These are phyloP conservation scores for Diutina neorugosa DNA, from an alignment of 1,139 yeast genomes.

Conservation along the genomic window DNA sequence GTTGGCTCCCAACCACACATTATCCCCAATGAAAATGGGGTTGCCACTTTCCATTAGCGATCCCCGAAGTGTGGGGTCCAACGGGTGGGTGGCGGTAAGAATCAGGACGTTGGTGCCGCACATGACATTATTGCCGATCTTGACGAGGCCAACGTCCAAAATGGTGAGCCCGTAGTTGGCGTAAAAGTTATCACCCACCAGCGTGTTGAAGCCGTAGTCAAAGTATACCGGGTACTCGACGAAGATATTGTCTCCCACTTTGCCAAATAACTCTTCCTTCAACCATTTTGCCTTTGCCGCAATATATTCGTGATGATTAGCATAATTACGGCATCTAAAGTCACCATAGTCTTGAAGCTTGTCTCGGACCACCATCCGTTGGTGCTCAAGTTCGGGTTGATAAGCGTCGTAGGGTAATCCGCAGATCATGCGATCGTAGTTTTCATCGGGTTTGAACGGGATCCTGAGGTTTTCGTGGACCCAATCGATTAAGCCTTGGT, in stretches of 20 bases:
- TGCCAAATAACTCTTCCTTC: slow-evolving; percentile 31
- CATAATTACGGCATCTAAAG: slow-evolving; percentile 12
- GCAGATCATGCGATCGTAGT: slow-evolving; percentile 32
- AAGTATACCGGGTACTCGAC: slow-evolving; percentile 44
- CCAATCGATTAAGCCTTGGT: slow-evolving; percentile 26
- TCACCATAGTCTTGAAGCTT: slow-evolving; percentile 16
- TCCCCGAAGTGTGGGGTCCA: slow-evolving; percentile 35
- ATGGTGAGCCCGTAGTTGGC: slow-evolving; percentile 43
- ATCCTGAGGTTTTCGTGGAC: slow-evolving; percentile 29
- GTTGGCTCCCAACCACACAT: slow-evolving; percentile 56
- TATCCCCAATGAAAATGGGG: slow-evolving; percentile 47
- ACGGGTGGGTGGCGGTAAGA: slow-evolving; percentile 53
- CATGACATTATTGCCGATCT: slow-evolving; percentile 48
- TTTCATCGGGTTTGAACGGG: slow-evolving; percentile 28
- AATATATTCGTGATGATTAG: slow-evolving; percentile 22
- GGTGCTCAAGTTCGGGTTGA: slow-evolving; percentile 15
- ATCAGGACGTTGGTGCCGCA: slow-evolving; percentile 55
- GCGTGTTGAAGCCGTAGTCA: slow-evolving; percentile 47
- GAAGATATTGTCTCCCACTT: slow-evolving; percentile 23
- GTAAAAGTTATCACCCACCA: slow-evolving; percentile 38
- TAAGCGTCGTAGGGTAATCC: slow-evolving; percentile 20
- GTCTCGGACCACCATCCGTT: slow-evolving; percentile 20
- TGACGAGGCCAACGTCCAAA: slow-evolving; percentile 49
- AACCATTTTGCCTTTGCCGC: slow-evolving; percentile 16
- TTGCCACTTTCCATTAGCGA: slow-evolving; percentile 38